A percentile compares a stretch with the other conserved stretches of the same genome.
Conservation (phyloP, 768 basidiomycete genomes). For the Podaxis mareebaensis region DNA sequence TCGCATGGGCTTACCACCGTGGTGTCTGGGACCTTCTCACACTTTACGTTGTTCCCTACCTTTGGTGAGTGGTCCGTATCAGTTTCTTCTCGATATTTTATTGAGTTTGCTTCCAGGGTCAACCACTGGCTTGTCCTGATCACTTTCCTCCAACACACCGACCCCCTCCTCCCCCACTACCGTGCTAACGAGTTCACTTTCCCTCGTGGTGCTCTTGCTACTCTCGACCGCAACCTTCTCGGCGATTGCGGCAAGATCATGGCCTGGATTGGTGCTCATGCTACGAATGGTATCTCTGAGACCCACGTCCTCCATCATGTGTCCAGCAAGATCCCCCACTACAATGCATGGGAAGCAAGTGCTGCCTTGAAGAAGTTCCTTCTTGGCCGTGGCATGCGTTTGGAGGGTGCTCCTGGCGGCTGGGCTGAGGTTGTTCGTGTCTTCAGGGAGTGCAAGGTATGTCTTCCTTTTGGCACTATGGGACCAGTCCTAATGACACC, state of each 20-base stretch:
- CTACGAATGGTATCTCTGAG: constrained; percentile 92
- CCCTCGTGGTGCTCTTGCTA: constrained; percentile 89
- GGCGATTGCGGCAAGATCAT: constrained; percentile 78
- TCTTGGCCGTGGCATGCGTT: constrained; percentile 57
- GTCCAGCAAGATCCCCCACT: constrained; percentile 95
- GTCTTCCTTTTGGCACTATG: neutral
- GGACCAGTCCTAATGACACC: neutral
- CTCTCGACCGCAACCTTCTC: constrained; percentile 81
- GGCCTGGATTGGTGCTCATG: constrained; percentile 82
- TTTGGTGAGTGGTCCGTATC: constrained; percentile 52
- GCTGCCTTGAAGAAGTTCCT: constrained; percentile 80
- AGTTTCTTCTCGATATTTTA: neutral
- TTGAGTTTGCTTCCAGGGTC: constrained; percentile 45
- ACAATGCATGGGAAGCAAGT: constrained; percentile 92
- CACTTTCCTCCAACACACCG: constrained; percentile 98
- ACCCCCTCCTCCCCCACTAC: constrained; percentile 93
- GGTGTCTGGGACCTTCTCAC: constrained; percentile 76
- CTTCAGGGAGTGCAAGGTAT: constrained; percentile 74
- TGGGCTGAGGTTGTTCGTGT: constrained; percentile 83
- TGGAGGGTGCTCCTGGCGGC: constrained; percentile 74
- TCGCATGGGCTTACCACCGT: constrained; percentile 53
- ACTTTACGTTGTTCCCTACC: constrained; percentile 85
- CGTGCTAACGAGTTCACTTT: constrained; percentile 88
- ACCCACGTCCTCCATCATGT: constrained; percentile 94
- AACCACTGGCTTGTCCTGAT: constrained; percentile 97